A percentile compares a stretch with the other conserved stretches of the same genome.
phyloP scores from a whole-genome alignment of 169 alveolate species.

The Plasmodium inui region DNA sequence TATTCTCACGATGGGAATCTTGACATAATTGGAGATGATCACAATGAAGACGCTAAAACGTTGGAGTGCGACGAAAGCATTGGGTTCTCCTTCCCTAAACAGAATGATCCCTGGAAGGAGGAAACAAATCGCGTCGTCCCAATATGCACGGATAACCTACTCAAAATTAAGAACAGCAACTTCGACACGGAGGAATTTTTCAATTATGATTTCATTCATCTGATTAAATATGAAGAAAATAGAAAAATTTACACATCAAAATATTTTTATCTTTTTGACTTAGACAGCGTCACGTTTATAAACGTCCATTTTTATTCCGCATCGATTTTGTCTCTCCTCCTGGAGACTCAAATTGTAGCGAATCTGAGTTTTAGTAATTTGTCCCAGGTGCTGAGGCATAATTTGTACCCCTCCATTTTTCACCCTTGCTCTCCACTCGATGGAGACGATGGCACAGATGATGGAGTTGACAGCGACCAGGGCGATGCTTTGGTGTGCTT shows the following conservation, averaged over 20 bases:
- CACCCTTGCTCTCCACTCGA: slow-evolving; percentile 11
- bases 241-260: slow-evolving; percentile 29
- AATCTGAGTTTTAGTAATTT: slow-evolving; percentile 29
- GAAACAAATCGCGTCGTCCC: not conserved
- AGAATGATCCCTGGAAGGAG: not conserved
- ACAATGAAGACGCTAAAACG: slow-evolving; percentile 3
- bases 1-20: not conserved
- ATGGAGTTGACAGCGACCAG: not conserved
- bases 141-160: slow-evolving; percentile 3
- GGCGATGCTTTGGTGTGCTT: not conserved
- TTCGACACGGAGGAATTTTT: slow-evolving; percentile 43
- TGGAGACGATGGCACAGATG: not conserved
- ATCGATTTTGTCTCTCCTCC: slow-evolving; percentile 16
- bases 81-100: not conserved
- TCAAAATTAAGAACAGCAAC: slow-evolving; percentile 25
- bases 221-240: slow-evolving; percentile 47
- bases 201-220: slow-evolving; percentile 34
- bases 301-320: slow-evolving; percentile 43
- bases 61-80: not conserved
- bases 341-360: slow-evolving; percentile 35
- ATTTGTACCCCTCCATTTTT: slow-evolving; percentile 53
- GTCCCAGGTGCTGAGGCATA: slow-evolving; percentile 2
- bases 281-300: slow-evolving; percentile 40
- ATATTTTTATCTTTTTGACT: slow-evolving; percentile 56
- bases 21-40: not conserved